These are phyloP conservation scores for Leccinum incarnatum DNA, from an alignment of 768 basidiomycete genomes.

Conservation along the genomic window DNA sequence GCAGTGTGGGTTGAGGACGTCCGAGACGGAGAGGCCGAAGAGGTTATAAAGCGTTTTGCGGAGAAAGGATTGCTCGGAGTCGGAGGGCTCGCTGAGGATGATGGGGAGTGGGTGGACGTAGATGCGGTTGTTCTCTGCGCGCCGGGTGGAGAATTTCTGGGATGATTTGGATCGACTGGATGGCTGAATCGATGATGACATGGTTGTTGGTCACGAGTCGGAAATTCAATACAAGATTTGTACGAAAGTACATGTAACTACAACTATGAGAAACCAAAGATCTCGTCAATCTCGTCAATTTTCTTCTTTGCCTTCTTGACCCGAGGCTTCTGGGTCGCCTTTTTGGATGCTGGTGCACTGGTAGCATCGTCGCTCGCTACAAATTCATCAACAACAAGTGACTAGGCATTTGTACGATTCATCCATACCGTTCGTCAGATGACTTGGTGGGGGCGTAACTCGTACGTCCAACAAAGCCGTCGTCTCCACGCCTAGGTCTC, in stretches of 20 bases:
- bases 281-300: constrained; percentile 26
- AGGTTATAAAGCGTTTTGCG: constrained; percentile 45
- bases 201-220: background rate
- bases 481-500: background rate
- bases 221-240: background rate
- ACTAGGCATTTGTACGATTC: background rate
- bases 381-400: constrained; percentile 1
- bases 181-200: constrained; percentile 52
- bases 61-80: constrained; percentile 38
- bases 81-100: constrained; percentile 41
- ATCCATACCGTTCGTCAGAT: constrained; percentile 6
- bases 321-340: constrained; percentile 4
- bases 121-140: constrained; percentile 62
- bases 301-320: constrained; percentile 20
- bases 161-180: constrained; percentile 36
- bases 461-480: background rate
- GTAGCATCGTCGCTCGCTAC: background rate
- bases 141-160: constrained; percentile 51
- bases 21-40: constrained; percentile 56
- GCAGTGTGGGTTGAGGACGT: constrained; percentile 68
- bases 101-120: constrained; percentile 73
- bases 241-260: background rate
- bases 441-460: constrained; percentile 1
- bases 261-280: constrained; percentile 23
- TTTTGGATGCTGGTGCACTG: background rate